Base-by-base conservation (phyloP, 495 filamentous ascomycete genomes). In the Chlorociboria aeruginascens region DNA sequence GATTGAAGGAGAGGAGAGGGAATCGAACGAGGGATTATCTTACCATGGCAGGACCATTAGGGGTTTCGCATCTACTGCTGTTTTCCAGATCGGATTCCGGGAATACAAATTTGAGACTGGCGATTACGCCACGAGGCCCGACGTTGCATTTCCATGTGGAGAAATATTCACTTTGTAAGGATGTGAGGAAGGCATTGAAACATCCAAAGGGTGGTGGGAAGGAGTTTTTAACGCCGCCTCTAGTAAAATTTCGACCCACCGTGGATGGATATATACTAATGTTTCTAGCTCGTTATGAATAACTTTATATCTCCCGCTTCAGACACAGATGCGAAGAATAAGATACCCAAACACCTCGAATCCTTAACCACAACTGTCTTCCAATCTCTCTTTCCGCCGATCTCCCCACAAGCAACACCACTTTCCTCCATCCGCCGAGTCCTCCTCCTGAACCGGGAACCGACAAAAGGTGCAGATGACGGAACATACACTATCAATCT, bases 61-160 rank as follows among this genome's bases (percentile, higher is more conserved):
- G 92, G 33, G 90, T 99, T 45, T 84, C 85, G 25, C 92, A 99
- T 65, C 75, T 99, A 32, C 73, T 99, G 52, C 80, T 99, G 25
- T 97, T 99, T 68, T 96, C 90, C 7, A 78, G 86, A 54, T 95
- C 90, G 40, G 71, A 76, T 14, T 81, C 84, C 7, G 92, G 93
- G 35, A 95, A 95, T 66, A 90, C 85, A 8, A 97, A 95, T 57
- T 62, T 99, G 66, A 80, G 93, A 36, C 74, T 99, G 30, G 86
- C 88, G 9, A 74, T 94, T 43, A 86, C 88, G 12, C 92, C 92
- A 13, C 77, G 88, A 46, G 92, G 92, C 1, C 92, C 92, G 40
- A 99, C 92, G 0, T 71, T 99, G 30, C 79, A 95, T 62, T 97
- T 97, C 63, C 73, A 86, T 49, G 87, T 99, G n/a, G 89, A 97